Percentiles rank a stretch among this genome's conserved stretches.
These are phyloP conservation scores for Alloteropsis semialata DNA, from an alignment of 176 grass and related monocot genomes.

Conservation along the genomic window DNA sequence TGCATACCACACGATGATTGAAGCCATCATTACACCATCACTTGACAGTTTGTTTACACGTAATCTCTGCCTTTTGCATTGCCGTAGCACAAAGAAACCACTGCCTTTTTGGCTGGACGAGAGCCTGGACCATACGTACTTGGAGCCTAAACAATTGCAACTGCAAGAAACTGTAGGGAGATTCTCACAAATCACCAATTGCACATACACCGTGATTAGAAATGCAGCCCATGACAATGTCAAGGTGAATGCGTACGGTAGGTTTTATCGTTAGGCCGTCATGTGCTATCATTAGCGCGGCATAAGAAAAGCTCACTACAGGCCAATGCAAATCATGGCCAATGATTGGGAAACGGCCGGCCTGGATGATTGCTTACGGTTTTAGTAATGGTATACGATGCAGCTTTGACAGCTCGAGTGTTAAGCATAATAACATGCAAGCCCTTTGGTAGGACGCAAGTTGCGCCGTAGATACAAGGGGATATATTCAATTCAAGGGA, in stretches of 20 bases:
- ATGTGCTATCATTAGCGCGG: conserved; percentile 46
- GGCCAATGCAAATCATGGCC: conserved; percentile 47
- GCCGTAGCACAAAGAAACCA: conserved; percentile 25
- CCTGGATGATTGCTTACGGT: conserved; percentile 20
- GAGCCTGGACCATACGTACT: conserved; percentile 22
- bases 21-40: conserved; percentile 19
- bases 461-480: neutral
- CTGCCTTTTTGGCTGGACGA: conserved; percentile 14
- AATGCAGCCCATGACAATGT: neutral
- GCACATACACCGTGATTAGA: neutral
- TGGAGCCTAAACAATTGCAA: neutral
- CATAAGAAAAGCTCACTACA: conserved; percentile 41
- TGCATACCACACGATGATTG: conserved; percentile 11
- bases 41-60: conserved; percentile 16
- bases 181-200: conserved; percentile 27
- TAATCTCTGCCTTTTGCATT: neutral
- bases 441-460: conserved; percentile 19
- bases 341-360: conserved; percentile 42
- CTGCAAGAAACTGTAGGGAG: neutral
- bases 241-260: conserved; percentile 21
- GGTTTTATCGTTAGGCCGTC: conserved; percentile 49
- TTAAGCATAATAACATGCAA: neutral
- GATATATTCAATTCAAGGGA: neutral
- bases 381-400: neutral
- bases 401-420: conserved; percentile 16